phyloP scores from a whole-genome alignment of 345 rosid genomes.

The Carallia pectinifolia region DNA sequence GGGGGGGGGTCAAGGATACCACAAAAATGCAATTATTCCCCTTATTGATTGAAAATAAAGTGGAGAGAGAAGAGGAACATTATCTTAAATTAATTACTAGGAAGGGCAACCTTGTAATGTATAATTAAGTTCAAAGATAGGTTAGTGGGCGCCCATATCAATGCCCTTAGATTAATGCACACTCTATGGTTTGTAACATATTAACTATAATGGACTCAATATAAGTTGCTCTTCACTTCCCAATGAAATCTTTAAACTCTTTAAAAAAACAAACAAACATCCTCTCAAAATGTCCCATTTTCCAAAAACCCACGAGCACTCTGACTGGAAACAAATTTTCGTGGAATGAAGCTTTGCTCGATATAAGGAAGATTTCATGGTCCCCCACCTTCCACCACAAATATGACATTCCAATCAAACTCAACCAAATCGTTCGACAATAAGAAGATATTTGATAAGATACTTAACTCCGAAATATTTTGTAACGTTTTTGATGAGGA shows the following conservation, averaged over 20 bases:
- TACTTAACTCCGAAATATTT: slow-evolving; percentile 8
- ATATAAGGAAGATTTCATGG: slow-evolving; percentile 36
- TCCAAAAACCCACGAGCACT: slow-evolving; percentile 70
- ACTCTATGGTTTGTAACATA: slow-evolving; percentile 16
- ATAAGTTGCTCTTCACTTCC: slow-evolving; percentile 23
- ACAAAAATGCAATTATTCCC: neutral
- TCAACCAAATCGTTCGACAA: too few relatives aligned
- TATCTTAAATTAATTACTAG: slow-evolving; percentile 9
- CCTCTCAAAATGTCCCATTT: slow-evolving; percentile 52
- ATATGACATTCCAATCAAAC: neutral
- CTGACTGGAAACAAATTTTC: slow-evolving; percentile 10
- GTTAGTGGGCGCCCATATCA: slow-evolving; percentile 22
- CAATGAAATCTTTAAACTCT: slow-evolving; percentile 57
- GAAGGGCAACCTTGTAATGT: neutral
- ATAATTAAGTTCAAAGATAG: slow-evolving; percentile 3
- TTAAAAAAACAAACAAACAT: slow-evolving; percentile 68
- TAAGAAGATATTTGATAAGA: neutral
- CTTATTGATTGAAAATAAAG: neutral
- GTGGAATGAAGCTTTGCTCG: slow-evolving; percentile 11
- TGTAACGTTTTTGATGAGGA: slow-evolving; percentile 14
- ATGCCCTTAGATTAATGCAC: slow-evolving; percentile 15
- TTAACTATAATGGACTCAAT: too few relatives aligned
- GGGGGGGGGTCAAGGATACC: neutral
- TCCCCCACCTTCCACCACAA: slow-evolving; percentile 30
- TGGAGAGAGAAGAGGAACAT: slow-evolving; percentile 2